Conservation (phyloP, 345 rosid species). For the Dimocarpus longan region DNA sequence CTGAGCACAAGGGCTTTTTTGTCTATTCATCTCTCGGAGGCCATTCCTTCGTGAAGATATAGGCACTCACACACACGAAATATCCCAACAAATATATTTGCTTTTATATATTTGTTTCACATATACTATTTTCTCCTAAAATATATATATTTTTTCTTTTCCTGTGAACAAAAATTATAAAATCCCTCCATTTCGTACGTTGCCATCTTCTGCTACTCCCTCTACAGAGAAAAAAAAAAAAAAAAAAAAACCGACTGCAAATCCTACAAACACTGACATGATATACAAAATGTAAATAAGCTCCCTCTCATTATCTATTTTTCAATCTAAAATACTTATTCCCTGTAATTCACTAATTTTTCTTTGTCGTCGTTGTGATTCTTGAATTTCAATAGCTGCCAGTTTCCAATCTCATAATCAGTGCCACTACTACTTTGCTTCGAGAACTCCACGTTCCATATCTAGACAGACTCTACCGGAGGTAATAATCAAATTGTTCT, state of each 20-base stretch:
- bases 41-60: neutral
- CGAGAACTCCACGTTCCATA: conserved; percentile 21
- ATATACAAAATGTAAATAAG: conserved; percentile 1
- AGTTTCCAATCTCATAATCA: conserved; percentile 16
- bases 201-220: neutral
- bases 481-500: conserved; percentile 19
- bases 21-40: neutral
- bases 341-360: neutral
- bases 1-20: neutral
- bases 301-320: neutral
- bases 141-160: neutral
- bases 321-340: neutral
- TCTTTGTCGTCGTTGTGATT: neutral
- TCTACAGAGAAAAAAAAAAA: neutral
- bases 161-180: neutral
- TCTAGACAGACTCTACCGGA: conserved; percentile 22
- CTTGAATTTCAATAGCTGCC: neutral
- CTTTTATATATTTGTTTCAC: neutral
- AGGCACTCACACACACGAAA: neutral
- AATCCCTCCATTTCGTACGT: conserved; percentile 17
- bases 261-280: neutral
- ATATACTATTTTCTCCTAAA: neutral
- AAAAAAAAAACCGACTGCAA: neutral
- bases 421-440: conserved; percentile 11
- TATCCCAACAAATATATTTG: neutral